phyloP scores from a whole-genome alignment of 441 rosid species.

The Flueggea neowawraea region DNA sequence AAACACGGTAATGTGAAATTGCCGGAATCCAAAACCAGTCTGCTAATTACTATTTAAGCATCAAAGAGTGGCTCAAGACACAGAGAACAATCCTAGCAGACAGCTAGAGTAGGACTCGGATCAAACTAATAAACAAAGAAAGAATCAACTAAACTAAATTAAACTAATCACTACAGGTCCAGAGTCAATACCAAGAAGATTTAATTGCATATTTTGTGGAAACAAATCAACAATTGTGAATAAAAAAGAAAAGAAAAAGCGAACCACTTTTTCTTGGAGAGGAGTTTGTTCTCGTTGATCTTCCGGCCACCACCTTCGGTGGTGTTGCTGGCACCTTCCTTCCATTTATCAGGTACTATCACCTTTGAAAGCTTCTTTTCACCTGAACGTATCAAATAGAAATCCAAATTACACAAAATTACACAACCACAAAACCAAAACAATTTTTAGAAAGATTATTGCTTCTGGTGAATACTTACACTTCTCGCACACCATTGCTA shows the following conservation, averaged over 20 bases:
- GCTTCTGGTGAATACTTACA: conserved; percentile 38
- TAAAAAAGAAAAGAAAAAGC: not conserved
- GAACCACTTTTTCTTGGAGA: conserved; percentile 78
- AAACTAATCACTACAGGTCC: no score
- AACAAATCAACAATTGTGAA: no score
- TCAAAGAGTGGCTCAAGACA: no score
- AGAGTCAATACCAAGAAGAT: not conserved
- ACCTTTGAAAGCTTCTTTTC: conserved; percentile 94
- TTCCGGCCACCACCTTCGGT: conserved; percentile 93
- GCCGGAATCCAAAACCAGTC: no score
- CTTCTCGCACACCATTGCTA: conserved; percentile 70
- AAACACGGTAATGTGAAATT: no score
- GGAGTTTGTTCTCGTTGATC: conserved; percentile 97
- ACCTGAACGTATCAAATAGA: conserved; percentile 30
- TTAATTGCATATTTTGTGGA: no score
- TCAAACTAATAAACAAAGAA: no score
- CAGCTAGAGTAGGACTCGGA: no score
- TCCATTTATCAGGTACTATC: conserved; percentile 97
- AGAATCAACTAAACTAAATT: no score
- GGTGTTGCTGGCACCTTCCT: conserved; percentile 96
- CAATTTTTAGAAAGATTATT: not conserved
- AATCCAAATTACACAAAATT: not conserved
- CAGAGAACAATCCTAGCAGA: no score
- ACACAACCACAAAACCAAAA: not conserved
- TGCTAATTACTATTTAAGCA: no score